A percentile compares a stretch with the other conserved stretches of the same genome.
Evolutionary conservation across 371 early-diverging fungal species (phyloP).

Genomic region (Mucor racemosus): DNA sequence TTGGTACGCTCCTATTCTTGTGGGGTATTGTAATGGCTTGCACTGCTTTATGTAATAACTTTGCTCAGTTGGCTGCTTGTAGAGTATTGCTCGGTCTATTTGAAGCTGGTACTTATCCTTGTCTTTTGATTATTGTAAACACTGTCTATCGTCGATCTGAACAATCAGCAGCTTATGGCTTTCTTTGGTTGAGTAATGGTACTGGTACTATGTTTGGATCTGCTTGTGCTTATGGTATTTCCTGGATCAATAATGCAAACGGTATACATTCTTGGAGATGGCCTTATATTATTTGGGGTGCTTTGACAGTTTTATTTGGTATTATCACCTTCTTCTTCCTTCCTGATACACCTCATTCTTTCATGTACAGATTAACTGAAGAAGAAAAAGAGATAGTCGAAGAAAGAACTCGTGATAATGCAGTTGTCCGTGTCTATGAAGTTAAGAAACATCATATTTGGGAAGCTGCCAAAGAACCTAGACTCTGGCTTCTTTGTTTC

Average conservation of each 20-base stretch:
- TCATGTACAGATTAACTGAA: conserved; percentile 24
- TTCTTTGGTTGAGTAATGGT: conserved; percentile 27
- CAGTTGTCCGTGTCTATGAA: conserved; percentile 26
- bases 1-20: conserved; percentile 30
- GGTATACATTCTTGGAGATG: conserved; percentile 33
- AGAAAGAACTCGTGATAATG: conserved; percentile 30
- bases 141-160: conserved; percentile 43
- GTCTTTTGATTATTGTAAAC: conserved; percentile 31
- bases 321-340: conserved; percentile 30
- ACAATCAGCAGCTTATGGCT: conserved; percentile 29
- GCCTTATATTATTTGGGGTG: conserved; percentile 35
- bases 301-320: conserved; percentile 28
- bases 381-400: conserved; percentile 34
- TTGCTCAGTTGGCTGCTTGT: conserved; percentile 30
- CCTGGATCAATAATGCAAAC: conserved; percentile 22
- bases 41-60: conserved; percentile 31
- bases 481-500: conserved; percentile 27
- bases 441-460: conserved; percentile 28
- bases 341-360: conserved; percentile 26
- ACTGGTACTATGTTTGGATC: conserved; percentile 26
- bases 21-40: conserved; percentile 40
- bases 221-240: conserved; percentile 26
- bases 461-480: conserved; percentile 32
- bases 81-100: conserved; percentile 40
- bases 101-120: conserved; percentile 38